Evolutionary conservation across 2,329 filamentous ascomycete genomes (phyloP).

Genomic region (Alternaria consortialis): DNA sequence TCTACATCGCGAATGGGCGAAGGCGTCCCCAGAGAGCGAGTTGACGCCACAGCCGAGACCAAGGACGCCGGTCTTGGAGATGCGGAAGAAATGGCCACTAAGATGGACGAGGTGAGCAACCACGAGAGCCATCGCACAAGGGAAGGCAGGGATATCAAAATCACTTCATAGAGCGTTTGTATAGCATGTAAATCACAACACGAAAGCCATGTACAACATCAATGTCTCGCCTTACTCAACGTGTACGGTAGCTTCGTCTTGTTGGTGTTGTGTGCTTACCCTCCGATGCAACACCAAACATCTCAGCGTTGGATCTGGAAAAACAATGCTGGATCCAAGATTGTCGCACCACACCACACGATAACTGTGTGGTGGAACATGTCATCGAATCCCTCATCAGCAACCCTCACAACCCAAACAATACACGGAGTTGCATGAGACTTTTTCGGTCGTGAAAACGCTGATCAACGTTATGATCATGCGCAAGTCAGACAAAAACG

Average conservation of each 20-base stretch:
- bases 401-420: background rate
- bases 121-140: slow-evolving; percentile 35
- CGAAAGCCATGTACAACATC: slow-evolving; percentile 7
- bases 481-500: background rate
- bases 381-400: background rate
- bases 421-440: background rate
- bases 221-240: background rate
- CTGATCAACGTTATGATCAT: background rate
- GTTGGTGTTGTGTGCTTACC: background rate
- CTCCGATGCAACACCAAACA: background rate
- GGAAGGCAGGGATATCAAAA: slow-evolving; percentile 31
- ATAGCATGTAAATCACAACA: slow-evolving; percentile 8
- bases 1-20: slow-evolving; percentile 8
- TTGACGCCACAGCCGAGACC: slow-evolving; percentile 3
- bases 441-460: background rate
- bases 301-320: background rate
- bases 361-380: background rate
- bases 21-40: background rate
- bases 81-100: slow-evolving; percentile 26
- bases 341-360: background rate
- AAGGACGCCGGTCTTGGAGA: slow-evolving; percentile 18
- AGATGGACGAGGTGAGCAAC: slow-evolving; percentile 38
- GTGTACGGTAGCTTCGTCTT: background rate
- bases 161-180: slow-evolving; percentile 19
- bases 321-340: background rate